Evolutionary conservation across 306 rosid species (phyloP).

Genomic region (Ochetophila trinervis): DNA sequence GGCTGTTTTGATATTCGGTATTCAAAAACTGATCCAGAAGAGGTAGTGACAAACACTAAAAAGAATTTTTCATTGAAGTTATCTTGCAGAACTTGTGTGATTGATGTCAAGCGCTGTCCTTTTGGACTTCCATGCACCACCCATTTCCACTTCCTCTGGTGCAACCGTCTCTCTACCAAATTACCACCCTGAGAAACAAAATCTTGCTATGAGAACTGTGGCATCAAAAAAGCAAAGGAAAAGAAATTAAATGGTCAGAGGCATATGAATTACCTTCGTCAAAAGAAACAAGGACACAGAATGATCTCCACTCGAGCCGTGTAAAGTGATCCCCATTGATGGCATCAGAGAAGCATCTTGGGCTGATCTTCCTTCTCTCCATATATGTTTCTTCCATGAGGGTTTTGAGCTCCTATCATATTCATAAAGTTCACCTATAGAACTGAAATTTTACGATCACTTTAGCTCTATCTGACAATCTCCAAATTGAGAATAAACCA

Average conservation of each 20-base stretch:
- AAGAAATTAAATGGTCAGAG: not conserved
- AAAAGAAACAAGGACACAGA: constrained; percentile 81
- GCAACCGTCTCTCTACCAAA: constrained; percentile 74
- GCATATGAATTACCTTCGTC: constrained; percentile 58
- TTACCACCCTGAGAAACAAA: constrained; percentile 55
- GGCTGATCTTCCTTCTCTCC: constrained; percentile 48
- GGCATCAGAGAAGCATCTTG: constrained; percentile 49
- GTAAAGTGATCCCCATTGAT: constrained; percentile 46
- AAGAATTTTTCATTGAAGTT: constrained; percentile 47
- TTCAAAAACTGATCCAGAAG: constrained; percentile 69
- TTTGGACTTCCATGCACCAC: constrained; percentile 72
- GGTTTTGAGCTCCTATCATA: constrained; percentile 77
- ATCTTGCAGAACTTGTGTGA: constrained; percentile 52
- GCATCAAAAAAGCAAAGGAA: not conserved
- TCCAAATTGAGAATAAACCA: constrained; percentile 20
- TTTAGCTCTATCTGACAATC: constrained; percentile 18
- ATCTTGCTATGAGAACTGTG: not conserved
- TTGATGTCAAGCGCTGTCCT: constrained; percentile 64
- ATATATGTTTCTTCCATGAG: constrained; percentile 81
- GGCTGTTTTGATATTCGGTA: constrained; percentile 50
- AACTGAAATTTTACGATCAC: constrained; percentile 48
- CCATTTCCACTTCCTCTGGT: constrained; percentile 98
- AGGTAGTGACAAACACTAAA: constrained; percentile 69
- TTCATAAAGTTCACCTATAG: constrained; percentile 85
- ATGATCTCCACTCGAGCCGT: constrained; percentile 58